Evolutionary conservation across 352 stramenopile species (phyloP), one percentile per base, ranked within the genome.

Genomic region (Phytophthora cactorum): DNA sequence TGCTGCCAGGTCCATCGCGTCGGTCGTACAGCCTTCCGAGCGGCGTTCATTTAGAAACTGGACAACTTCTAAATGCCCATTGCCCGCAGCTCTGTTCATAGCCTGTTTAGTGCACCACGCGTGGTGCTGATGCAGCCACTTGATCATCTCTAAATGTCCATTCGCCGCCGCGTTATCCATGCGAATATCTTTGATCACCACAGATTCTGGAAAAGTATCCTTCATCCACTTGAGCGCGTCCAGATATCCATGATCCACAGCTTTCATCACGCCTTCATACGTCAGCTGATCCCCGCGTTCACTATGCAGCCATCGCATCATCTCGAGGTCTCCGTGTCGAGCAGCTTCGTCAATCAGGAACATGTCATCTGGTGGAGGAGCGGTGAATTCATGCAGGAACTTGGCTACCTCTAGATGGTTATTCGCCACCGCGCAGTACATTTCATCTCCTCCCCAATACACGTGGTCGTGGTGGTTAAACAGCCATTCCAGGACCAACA

Each of bases 341-440:
- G 70, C 70, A 29, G 70, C 70, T n/a, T 74, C 65, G 32, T 77
- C 70, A 29, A 77, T 68, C 29, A 72, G 31, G n/a, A 51, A 72
- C 58, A 56, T 59, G 25, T 68, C 68, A 15, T 75, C 63, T 5
- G 51, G 2, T 11, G 52, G 52, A 41, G 68, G 51, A n/a, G 68
- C 32, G 5, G 66, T 70, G 36, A 63, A 44, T 17, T 67, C 22
- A 47, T 70, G 36, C 58, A 70, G 43, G 49, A 68, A 63, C 41
- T 71, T 67, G 27, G 63, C 57, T 45, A 71, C 57, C 4, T 71
- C 28, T 17, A 71, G 43, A 32, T 52, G 68, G 52, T 75, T 72
- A 34, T 69, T 57, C 0, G 53, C 63, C 31, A 75, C 68, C 0
- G 68, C 68, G 27, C 36, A 56, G 46, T 66, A 70, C 68, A 75